These are phyloP conservation scores for Apophysomyces elegans DNA, from an alignment of 371 early-diverging fungal genomes.

Conservation along the genomic window DNA sequence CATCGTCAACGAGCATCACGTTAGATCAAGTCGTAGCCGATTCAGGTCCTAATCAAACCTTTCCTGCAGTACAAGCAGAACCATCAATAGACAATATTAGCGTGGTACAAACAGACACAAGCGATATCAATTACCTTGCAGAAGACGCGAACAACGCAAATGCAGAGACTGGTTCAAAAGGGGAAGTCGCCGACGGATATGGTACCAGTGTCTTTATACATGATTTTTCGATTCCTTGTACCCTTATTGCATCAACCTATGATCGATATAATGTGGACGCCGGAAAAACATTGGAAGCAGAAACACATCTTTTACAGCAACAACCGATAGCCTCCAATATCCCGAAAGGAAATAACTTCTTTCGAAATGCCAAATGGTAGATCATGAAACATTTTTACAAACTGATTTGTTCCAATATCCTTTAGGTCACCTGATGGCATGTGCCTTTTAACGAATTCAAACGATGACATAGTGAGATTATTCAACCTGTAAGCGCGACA, in stretches of 20 bases:
- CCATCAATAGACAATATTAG: background rate
- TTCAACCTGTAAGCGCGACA: constrained; percentile 52
- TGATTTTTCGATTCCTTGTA: constrained; percentile 14
- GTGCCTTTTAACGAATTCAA: constrained; percentile 62
- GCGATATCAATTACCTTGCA: background rate
- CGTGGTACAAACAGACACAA: background rate
- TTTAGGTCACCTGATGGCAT: constrained; percentile 72
- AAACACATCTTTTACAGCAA: constrained; percentile 25
- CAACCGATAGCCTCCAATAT: constrained; percentile 12
- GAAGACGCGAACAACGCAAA: background rate
- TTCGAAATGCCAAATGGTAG: constrained; percentile 46
- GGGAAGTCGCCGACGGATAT: background rate
- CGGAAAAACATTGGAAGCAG: constrained; percentile 20
- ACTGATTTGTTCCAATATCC: background rate
- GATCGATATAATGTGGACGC: constrained; percentile 34
- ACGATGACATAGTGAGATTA: constrained; percentile 62
- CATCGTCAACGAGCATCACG: too few species aligned
- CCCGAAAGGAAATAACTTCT: constrained; percentile 35
- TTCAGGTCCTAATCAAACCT: background rate
- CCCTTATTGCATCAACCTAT: constrained; percentile 26
- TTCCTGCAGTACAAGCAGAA: background rate
- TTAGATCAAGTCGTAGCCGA: background rate
- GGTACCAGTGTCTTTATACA: constrained; percentile 21
- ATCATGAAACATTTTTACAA: background rate
- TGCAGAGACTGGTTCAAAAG: background rate